These are phyloP conservation scores for Xylariaceae sp. DNA, from an alignment of 2,329 filamentous ascomycete genomes.

Conservation along the genomic window DNA sequence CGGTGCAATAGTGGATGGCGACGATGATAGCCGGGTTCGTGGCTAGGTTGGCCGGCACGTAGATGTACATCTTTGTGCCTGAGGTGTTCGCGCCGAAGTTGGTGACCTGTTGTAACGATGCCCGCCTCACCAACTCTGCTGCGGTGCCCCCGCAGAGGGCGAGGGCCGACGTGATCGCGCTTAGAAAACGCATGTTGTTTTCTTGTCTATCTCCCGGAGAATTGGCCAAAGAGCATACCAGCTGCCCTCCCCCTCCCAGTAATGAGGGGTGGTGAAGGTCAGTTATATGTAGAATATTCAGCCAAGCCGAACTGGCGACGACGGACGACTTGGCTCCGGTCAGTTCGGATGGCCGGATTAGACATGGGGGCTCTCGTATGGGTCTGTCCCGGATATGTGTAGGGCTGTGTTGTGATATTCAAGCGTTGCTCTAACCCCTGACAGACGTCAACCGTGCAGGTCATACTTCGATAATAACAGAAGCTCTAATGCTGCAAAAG, in stretches of 20 bases:
- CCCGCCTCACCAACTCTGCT: slow-evolving; percentile 13
- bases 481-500: too few relatives aligned
- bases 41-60: slow-evolving; percentile 36
- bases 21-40: slow-evolving; percentile 46
- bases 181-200: slow-evolving; percentile 13
- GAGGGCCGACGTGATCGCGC: slow-evolving; percentile 8
- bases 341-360: not conserved
- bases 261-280: not conserved
- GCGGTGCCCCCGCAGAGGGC: slow-evolving; percentile 16
- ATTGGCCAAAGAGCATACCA: not conserved
- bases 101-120: slow-evolving; percentile 28
- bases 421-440: not conserved
- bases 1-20: slow-evolving; percentile 52
- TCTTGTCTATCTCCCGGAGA: not conserved
- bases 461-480: too few relatives aligned
- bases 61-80: slow-evolving; percentile 44
- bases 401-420: too few relatives aligned
- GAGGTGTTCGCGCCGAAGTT: slow-evolving; percentile 37
- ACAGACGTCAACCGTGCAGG: not conserved
- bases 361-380: not conserved
- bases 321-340: not conserved
- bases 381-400: not conserved
- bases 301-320: not conserved
- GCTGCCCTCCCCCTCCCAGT: not conserved
- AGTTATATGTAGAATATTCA: not conserved